Evolutionary conservation across 495 filamentous ascomycete species (phyloP).

Genomic region (Neurospora sp.): DNA sequence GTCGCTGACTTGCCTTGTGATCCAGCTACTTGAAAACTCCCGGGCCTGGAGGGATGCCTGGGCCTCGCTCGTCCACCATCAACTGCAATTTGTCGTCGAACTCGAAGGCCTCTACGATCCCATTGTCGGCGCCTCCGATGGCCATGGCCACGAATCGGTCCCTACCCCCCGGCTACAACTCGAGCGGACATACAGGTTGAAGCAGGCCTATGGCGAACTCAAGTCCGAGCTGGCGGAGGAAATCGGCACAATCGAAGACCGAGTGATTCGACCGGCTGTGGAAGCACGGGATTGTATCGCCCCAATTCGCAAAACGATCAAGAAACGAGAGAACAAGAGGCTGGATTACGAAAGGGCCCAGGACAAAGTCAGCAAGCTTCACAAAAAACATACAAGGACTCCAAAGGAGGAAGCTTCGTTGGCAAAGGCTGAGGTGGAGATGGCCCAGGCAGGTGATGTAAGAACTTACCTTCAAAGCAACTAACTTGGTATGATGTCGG

Average conservation of each 20-base stretch:
- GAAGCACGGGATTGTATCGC: constrained; percentile 62
- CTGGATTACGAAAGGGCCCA: constrained; percentile 80
- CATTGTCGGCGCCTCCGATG: constrained; percentile 53
- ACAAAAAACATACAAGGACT: constrained; percentile 60
- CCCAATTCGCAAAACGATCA: constrained; percentile 82
- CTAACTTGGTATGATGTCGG: neutral
- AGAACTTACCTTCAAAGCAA: constrained; percentile 1
- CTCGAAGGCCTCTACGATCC: constrained; percentile 76
- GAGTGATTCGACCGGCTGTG: constrained; percentile 62
- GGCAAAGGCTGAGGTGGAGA: constrained; percentile 69
- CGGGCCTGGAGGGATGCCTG: constrained; percentile 81
- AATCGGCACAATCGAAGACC: constrained; percentile 58
- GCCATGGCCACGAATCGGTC: constrained; percentile 41
- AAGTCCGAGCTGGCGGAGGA: constrained; percentile 68
- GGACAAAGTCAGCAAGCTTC: constrained; percentile 57
- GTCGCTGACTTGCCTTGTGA: constrained; percentile 4
- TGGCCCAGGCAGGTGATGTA: constrained; percentile 59
- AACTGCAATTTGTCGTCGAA: constrained; percentile 58
- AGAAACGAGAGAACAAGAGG: constrained; percentile 84
- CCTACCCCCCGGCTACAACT: constrained; percentile 57
- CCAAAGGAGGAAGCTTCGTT: constrained; percentile 70
- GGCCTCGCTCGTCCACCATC: constrained; percentile 61
- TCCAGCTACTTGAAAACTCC: constrained; percentile 70
- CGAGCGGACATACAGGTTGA: constrained; percentile 56
- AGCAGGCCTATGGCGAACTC: constrained; percentile 62